phyloP scores from a whole-genome alignment of 371 early-diverging fungal species.

The Apophysomyces sp. region DNA sequence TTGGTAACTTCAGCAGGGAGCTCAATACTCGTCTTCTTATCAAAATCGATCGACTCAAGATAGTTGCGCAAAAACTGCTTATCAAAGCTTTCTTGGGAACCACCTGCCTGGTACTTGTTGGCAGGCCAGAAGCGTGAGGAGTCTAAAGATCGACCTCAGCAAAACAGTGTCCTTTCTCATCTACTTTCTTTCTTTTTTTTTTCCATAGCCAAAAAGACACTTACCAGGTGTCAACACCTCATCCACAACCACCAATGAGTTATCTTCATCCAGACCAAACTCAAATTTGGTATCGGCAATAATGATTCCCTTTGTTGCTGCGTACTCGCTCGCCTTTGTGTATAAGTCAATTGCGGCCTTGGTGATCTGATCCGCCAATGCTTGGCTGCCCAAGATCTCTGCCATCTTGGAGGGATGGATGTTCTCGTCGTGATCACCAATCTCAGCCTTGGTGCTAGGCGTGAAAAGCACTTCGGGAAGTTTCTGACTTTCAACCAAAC shows the following conservation, averaged over 20 bases:
- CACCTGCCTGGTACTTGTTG: constrained; percentile 75
- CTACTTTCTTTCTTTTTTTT: background rate
- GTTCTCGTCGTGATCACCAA: constrained; percentile 96
- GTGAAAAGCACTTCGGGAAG: constrained; percentile 88
- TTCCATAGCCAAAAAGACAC: background rate
- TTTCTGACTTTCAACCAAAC: constrained; percentile 82
- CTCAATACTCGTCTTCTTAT: constrained; percentile 81
- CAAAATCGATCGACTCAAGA: constrained; percentile 84
- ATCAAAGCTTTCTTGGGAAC: constrained; percentile 91
- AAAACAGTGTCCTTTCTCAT: background rate
- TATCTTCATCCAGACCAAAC: constrained; percentile 89
- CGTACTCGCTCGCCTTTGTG: constrained; percentile 72
- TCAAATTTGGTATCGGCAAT: constrained; percentile 99
- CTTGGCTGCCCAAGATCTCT: constrained; percentile 77
- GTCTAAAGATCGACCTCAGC: constrained; percentile 70
- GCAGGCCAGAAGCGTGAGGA: constrained; percentile 98
- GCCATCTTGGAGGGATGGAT: constrained; percentile 91
- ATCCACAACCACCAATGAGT: constrained; percentile 84
- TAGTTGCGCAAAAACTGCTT: constrained; percentile 97
- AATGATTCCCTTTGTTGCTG: constrained; percentile 84
- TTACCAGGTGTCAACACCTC: constrained; percentile 96
- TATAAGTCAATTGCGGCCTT: constrained; percentile 44
- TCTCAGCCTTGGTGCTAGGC: constrained; percentile 97
- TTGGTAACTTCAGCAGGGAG: constrained; percentile 83
- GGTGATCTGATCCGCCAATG: constrained; percentile 38